These are phyloP conservation scores for Tricladium varicosporioides DNA, from an alignment of 2,329 filamentous ascomycete genomes.

Conservation along the genomic window DNA sequence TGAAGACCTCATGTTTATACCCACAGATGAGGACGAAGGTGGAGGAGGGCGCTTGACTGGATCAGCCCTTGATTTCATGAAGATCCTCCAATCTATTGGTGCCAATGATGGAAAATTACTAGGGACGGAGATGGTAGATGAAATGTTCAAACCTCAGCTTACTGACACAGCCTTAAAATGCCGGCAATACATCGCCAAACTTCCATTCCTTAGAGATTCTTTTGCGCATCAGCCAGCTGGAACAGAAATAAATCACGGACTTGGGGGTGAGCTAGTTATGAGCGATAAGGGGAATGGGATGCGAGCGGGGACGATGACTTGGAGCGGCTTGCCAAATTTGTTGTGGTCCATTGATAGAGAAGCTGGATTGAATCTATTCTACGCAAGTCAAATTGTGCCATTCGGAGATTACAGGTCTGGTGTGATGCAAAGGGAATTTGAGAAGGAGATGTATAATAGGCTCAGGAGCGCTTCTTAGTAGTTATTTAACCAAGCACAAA, in stretches of 20 bases:
- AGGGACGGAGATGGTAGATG: slow-evolving; percentile 38
- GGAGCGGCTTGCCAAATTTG: slow-evolving; percentile 7
- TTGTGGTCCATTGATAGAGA: slow-evolving; percentile 7
- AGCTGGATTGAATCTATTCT: slow-evolving; percentile 4
- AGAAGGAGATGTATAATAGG: slow-evolving; percentile 6
- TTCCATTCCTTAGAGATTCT: slow-evolving; percentile 22
- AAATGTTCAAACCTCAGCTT: slow-evolving; percentile 50
- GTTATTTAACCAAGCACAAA: too few species aligned
- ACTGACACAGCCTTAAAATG: slow-evolving; percentile 17
- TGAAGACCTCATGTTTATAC: not conserved
- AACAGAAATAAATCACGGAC: slow-evolving; percentile 38
- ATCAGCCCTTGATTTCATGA: slow-evolving; percentile 40
- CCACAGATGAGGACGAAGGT: slow-evolving; percentile 23
- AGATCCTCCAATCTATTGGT: slow-evolving; percentile 46
- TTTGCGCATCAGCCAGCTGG: slow-evolving; percentile 34
- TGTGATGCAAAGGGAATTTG: slow-evolving; percentile 8
- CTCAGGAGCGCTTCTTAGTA: not conserved
- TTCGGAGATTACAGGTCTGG: slow-evolving; percentile 5
- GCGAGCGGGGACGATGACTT: slow-evolving; percentile 8
- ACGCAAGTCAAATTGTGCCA: slow-evolving; percentile 10
- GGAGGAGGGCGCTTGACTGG: slow-evolving; percentile 38
- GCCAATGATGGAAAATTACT: slow-evolving; percentile 49
- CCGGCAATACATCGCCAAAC: slow-evolving; percentile 4
- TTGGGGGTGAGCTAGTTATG: slow-evolving; percentile 22
- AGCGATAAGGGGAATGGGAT: slow-evolving; percentile 4